These are phyloP conservation scores for Fraxinus greggii DNA, from an alignment of 305 asterid genomes.

Conservation along the genomic window DNA sequence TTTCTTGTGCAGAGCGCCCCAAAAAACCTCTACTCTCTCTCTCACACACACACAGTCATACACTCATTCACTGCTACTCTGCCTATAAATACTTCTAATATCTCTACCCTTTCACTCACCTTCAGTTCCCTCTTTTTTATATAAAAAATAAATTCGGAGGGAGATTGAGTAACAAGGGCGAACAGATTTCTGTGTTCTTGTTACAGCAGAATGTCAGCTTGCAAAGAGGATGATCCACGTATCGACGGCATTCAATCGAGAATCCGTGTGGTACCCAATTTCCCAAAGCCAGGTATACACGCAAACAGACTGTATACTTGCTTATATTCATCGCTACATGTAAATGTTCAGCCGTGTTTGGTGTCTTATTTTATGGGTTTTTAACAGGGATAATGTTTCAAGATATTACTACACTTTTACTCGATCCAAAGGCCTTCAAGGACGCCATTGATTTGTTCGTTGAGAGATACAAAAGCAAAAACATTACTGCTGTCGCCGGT, in stretches of 20 bases:
- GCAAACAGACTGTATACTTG: neutral
- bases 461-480: conserved; percentile 61
- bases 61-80: neutral
- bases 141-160: too few relatives aligned
- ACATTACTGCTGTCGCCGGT: conserved; percentile 84
- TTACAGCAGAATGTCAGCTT: conserved; percentile 49
- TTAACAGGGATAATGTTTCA: conserved; percentile 81
- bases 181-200: neutral
- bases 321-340: neutral
- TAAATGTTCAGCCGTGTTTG: neutral
- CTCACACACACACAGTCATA: neutral
- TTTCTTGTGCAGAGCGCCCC: conserved; percentile 13
- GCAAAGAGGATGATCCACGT: conserved; percentile 59
- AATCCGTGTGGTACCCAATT: conserved; percentile 72
- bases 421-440: conserved; percentile 71
- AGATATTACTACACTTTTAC: conserved; percentile 74
- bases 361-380: neutral
- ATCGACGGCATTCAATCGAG: conserved; percentile 63
- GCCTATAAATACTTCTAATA: conserved; percentile 18
- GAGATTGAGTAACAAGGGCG: neutral
- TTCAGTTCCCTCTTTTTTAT: conserved; percentile 1
- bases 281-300: conserved; percentile 60
- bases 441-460: conserved; percentile 80
- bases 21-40: neutral
- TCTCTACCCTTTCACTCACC: neutral